Evolutionary conservation across 257 asterid species (phyloP).

Genomic region (Plectranthus barbatus): DNA sequence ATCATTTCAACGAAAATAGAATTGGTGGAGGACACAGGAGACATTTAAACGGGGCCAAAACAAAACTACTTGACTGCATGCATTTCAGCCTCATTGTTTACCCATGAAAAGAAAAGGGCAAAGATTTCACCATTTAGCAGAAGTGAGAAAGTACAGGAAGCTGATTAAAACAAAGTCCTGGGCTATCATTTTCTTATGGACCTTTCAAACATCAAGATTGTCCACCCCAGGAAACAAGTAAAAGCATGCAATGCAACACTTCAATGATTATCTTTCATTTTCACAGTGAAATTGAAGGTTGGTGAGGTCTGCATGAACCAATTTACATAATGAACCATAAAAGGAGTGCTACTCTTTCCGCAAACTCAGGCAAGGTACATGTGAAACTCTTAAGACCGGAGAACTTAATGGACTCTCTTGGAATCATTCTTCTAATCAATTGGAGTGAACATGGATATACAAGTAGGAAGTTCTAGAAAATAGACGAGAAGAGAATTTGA

Average conservation of each 20-base stretch:
- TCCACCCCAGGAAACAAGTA: background rate
- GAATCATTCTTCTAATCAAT: background rate
- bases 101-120: background rate
- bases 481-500: background rate
- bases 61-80: background rate
- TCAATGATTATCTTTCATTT: background rate
- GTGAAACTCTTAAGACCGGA: background rate
- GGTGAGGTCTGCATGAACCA: background rate
- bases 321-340: background rate
- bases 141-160: background rate
- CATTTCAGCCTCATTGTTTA: background rate
- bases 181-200: background rate
- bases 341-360: background rate
- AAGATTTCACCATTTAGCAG: background rate
- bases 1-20: background rate
- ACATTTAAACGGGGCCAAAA: background rate
- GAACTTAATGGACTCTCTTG: background rate
- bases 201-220: background rate
- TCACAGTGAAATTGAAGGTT: background rate
- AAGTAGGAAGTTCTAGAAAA: background rate
- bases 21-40: background rate
- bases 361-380: background rate
- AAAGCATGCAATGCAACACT: background rate
- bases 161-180: background rate
- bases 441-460: background rate